Evolutionary conservation across 805 yeast species (phyloP), one percentile per base, ranked within the genome.

Genomic region (Grigorovia jiainica): DNA sequence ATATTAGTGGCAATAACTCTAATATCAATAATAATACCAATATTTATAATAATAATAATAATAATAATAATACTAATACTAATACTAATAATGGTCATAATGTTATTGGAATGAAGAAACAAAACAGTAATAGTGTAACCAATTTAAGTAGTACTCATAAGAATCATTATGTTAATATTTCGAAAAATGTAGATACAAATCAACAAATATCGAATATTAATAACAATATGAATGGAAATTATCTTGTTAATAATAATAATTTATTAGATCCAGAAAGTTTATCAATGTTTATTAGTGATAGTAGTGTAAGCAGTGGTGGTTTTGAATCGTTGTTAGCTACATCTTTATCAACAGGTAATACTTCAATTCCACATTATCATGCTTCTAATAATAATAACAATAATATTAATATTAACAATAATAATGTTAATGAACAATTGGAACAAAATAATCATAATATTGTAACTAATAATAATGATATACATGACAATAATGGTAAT

Each of bases 311-410:
- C 17, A 54, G 60, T 43, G 54, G 55, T 27, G 53, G 50, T 11
- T 42, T 52, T 32, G 57, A 51, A 17, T 56, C 58, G 1, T 21
- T 53, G 13, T 47, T 54, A 49, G 49, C 53, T 2, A 53, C 45
- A 34, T 54, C 61, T 3, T 43, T 51, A 7, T 51, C 55, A 7
- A 52, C 59, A 3, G 41, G 49, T 9, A 46, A 47, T 19, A 49
- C 51, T 27, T 38, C 42, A 5, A 23, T 37, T 32, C 43, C 41
- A 16, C 46, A 30, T 20, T 35, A 36, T 38, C 33, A 40, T 33
- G 43, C 39, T 17, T 50, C 41, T 40, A 45, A 47, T 27, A 46
- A 47, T 13, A 34, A 21, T 21, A 34, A 21, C 7, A 19, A 5
- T 11, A 34, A 20, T 21, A 10, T 34, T 5, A n/a, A n/a, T n/a